Evolutionary conservation across 768 basidiomycete genomes (phyloP), one percentile per base, ranked within the genome.

Genomic region (Mycena maculata): DNA sequence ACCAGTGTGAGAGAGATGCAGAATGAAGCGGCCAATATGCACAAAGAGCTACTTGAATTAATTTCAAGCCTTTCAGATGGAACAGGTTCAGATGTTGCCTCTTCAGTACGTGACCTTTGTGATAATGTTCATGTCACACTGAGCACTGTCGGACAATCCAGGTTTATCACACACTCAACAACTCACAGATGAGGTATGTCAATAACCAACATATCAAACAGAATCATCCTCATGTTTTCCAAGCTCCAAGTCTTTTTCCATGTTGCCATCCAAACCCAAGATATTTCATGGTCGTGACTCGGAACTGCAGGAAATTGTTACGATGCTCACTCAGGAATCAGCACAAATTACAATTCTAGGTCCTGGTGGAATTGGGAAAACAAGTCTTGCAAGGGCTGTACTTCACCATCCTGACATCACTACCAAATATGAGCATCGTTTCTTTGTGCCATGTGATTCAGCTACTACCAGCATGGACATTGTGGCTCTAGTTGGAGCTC

Each of bases 391-490:
- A 9, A 20, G 15, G 18, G 58, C 45, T 13, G 33, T 31, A 11
- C 25, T 59, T 1, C 44, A 59, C 23, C 22, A 59, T 25, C 44
- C 58, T 3, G 20, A 48, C 13, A 23, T 59, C 2, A 20, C 20
- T 6, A 20, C 18, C 3, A 33, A 47, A 20, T 59, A 36, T 27
- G 6, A 28, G 1, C 30, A 59, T 15, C n/a, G 58, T 25, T 59
- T 58, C n/a, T 65, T 65, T 41, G 64, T 65, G 10, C 28, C 64
- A 8, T 64, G 63, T 53, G 44, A 64, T 36, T 38, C 41, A 8
- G 23, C 36, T 13, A 18, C 8, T 8, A 45, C 53, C 8, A 20
- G 28, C 25, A 13, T 42, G 3, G 63, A 64, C 22, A 48, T 65
- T 13, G 31, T 41, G 20, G 5, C 33, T 18, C 38, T 23, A 22